Conservation (phyloP, 2,329 filamentous ascomycete genomes). For the Diaporthe vexans region DNA sequence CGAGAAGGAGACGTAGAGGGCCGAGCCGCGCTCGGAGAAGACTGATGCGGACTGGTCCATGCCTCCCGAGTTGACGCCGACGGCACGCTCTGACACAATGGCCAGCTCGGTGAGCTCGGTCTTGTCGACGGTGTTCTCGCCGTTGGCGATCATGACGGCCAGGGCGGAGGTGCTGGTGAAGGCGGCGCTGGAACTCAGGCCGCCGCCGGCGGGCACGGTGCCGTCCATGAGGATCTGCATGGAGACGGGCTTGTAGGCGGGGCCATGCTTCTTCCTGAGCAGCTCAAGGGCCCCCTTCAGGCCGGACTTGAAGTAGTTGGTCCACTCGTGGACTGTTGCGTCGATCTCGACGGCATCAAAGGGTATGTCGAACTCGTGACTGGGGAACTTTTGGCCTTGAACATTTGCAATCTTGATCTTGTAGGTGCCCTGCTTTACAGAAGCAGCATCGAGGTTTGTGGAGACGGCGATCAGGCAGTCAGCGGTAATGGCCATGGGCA, state of each 20-base stretch:
- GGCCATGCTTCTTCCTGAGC: constrained; percentile 75
- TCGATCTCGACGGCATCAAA: constrained; percentile 82
- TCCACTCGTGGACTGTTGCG: constrained; percentile 89
- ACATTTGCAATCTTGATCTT: constrained; percentile 86
- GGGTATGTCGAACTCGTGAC: constrained; percentile 81
- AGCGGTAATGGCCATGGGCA: constrained; percentile 94
- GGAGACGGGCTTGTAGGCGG: constrained; percentile 75
- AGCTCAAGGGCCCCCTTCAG: constrained; percentile 85
- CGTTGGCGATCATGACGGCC: constrained; percentile 89
- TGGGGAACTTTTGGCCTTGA: constrained; percentile 79
- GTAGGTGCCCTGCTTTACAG: constrained; percentile 66
- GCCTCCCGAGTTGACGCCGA: constrained; percentile 96
- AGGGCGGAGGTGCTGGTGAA: constrained; percentile 93
- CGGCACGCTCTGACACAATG: constrained; percentile 92
- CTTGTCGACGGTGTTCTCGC: constrained; percentile 84
- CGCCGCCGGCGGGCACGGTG: constrained; percentile 91
- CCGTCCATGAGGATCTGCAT: constrained; percentile 94
- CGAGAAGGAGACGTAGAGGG: constrained; percentile 91
- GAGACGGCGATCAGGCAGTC: constrained; percentile 90
- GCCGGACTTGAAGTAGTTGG: constrained; percentile 98
- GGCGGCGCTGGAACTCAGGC: constrained; percentile 92
- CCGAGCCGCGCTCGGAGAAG: constrained; percentile 87
- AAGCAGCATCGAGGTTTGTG: constrained; percentile 59
- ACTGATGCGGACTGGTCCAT: constrained; percentile 99
- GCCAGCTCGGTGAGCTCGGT: constrained; percentile 92